phyloP scores from a whole-genome alignment of 2,329 filamentous ascomycete genomes.

The Microcyclospora pomicola region DNA sequence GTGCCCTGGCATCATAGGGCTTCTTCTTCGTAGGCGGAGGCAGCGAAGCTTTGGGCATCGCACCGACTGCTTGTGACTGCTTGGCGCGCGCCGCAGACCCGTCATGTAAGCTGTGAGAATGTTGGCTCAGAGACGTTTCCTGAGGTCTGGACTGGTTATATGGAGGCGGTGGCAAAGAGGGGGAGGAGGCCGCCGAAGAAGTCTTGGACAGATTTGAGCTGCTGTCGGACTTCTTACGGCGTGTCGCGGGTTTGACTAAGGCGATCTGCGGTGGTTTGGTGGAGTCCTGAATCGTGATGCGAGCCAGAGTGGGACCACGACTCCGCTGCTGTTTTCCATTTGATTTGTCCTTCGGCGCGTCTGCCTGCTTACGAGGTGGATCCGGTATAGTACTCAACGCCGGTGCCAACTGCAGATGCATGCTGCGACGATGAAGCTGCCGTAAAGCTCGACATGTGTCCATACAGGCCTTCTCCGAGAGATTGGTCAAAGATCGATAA shows the following conservation, averaged over 20 bases:
- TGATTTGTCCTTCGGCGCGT: neutral
- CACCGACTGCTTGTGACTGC: too few species aligned
- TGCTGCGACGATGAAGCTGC: conserved; percentile 22
- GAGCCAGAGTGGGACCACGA: conserved; percentile 14
- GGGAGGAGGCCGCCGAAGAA: too few species aligned
- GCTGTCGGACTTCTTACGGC: conserved; percentile 5
- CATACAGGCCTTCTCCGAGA: conserved; percentile 32
- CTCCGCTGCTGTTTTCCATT: neutral
- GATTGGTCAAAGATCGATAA: conserved; percentile 30
- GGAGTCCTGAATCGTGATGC: conserved; percentile 18
- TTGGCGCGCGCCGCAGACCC: too few species aligned
- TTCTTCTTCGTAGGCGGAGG: too few species aligned
- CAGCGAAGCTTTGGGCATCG: too few species aligned
- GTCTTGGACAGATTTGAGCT: neutral
- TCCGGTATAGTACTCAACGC: neutral
- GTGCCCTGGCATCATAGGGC: too few species aligned
- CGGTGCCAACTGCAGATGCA: neutral
- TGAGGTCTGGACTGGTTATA: too few species aligned
- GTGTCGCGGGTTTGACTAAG: conserved; percentile 12
- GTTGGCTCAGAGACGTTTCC: too few species aligned
- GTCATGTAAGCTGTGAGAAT: too few species aligned
- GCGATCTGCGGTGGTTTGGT: conserved; percentile 15
- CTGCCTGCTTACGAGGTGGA: neutral
- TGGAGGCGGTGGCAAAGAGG: too few species aligned
- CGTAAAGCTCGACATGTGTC: conserved; percentile 31